Base-by-base conservation (phyloP, 345 rosid species). In the Eucalyptus decipiens region DNA sequence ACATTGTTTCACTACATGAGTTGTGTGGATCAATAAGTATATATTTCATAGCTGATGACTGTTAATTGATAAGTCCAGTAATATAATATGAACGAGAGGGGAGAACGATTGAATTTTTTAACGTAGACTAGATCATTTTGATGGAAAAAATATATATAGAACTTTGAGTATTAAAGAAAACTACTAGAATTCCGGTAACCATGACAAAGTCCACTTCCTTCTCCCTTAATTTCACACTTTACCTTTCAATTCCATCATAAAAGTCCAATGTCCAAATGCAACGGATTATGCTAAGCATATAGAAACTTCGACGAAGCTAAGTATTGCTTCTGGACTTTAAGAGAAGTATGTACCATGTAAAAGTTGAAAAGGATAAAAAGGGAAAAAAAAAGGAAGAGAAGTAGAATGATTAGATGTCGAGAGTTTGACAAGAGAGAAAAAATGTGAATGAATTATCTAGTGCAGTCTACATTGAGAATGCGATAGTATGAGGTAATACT, bases 21-120 rank as follows among this genome's bases (percentile, higher is more conserved):
- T 62, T 62, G 69, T 62, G 17, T 13, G 32, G 69, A 62, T n/a
- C 69, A 6, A 28, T 28, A 28, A 28, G 18, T 62, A 28, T 28
- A 28, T 1, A 28, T 62, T 62, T 62, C 17, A 6, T 60, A 30
- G 6, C 0, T 4, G 18, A 28, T 4, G 69, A 62, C 2, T 2
- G 69, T 30, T 14, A 62, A 62, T 62, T 62, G 69, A 62, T 13
- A 30, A 13, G 18, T 62, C 69, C 3, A 30, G 0, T 30, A 30
- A 0, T 14, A 30, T 62, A 62, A 30, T 13, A 32, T 30, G 37
- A 65, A 65, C 2, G 18, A 30, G 72, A 30, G 18, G 72, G 72
- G 34, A 14, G 18, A 9, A 65, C 0, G 72, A 65, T 30, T 65
- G 72, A 65, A 65, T 65, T 65, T 0, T 58, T n/a, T 4, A 80